Evolutionary conservation across 768 basidiomycete species (phyloP).

Genomic region (Calocybe cyanea): DNA sequence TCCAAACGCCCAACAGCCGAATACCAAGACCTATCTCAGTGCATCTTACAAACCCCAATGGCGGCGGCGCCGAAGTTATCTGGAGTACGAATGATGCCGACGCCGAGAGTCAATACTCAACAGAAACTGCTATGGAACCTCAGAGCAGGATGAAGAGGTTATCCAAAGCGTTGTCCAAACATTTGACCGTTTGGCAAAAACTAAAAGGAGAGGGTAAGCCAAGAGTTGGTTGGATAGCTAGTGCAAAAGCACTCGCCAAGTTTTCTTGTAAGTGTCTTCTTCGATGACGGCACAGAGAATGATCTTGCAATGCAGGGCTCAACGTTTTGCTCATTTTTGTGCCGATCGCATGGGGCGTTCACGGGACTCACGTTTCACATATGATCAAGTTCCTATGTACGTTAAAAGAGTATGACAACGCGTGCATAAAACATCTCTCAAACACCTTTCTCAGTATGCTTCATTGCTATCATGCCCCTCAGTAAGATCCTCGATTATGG

Average conservation of each 20-base stretch:
- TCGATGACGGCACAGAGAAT: background rate
- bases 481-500: slow-evolving; percentile 48
- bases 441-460: slow-evolving; percentile 34
- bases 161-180: slow-evolving; percentile 7
- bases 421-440: background rate
- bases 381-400: slow-evolving; percentile 19
- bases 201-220: slow-evolving; percentile 19
- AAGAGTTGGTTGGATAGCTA: slow-evolving; percentile 26
- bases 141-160: slow-evolving; percentile 4
- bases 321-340: slow-evolving; percentile 38
- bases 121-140: slow-evolving; percentile 7
- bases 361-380: slow-evolving; percentile 24
- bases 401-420: background rate
- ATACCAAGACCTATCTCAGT: slow-evolving; percentile 11
- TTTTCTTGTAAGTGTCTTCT: slow-evolving; percentile 30
- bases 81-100: slow-evolving; percentile 13
- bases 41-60: slow-evolving; percentile 6
- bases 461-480: slow-evolving; percentile 47
- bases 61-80: slow-evolving; percentile 7
- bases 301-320: slow-evolving; percentile 25
- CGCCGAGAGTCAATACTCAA: slow-evolving; percentile 17
- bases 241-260: slow-evolving; percentile 27
- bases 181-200: slow-evolving; percentile 20
- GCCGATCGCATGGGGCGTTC: slow-evolving; percentile 40
- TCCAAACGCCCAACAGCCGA: background rate